Evolutionary conservation across 225 moss, liverwort and hornwort genomes (phyloP).

Genomic region (Physcomitrium patens): DNA sequence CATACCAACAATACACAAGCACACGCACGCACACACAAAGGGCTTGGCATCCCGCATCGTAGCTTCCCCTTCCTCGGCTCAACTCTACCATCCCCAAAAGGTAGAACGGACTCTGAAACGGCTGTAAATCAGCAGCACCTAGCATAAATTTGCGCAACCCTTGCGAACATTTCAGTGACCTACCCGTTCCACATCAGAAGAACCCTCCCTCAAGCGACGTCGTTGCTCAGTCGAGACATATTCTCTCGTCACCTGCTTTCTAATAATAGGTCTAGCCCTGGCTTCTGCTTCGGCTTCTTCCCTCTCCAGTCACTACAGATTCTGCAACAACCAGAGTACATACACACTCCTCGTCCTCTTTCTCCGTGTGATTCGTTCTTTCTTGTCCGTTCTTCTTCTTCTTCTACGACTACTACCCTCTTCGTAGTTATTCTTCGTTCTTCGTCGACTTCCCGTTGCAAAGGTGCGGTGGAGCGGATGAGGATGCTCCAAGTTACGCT

Average conservation of each 20-base stretch:
- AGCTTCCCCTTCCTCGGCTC: conserved; percentile 18
- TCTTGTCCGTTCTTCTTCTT: no score
- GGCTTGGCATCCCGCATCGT: neutral
- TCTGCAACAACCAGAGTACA: no score
- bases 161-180: neutral
- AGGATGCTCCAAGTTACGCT: no score
- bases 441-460: no score
- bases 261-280: neutral
- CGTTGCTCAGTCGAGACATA: neutral
- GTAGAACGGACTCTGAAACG: neutral
- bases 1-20: no score
- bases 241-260: neutral
- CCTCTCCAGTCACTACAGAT: no score
- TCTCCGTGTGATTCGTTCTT: no score
- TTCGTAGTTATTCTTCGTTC: no score
- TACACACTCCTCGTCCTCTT: no score
- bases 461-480: no score
- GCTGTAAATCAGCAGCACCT: neutral
- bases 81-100: conserved; percentile 11
- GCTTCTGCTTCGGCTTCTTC: neutral
- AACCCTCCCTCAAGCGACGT: conserved; percentile 14
- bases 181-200: conserved; percentile 12
- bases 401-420: no score
- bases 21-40: no score
- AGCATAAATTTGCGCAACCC: conserved; percentile 18